Evolutionary conservation across 192 early-diverging fungal genomes (phyloP).

Genomic region (Fimicolochytrium jonesii): DNA sequence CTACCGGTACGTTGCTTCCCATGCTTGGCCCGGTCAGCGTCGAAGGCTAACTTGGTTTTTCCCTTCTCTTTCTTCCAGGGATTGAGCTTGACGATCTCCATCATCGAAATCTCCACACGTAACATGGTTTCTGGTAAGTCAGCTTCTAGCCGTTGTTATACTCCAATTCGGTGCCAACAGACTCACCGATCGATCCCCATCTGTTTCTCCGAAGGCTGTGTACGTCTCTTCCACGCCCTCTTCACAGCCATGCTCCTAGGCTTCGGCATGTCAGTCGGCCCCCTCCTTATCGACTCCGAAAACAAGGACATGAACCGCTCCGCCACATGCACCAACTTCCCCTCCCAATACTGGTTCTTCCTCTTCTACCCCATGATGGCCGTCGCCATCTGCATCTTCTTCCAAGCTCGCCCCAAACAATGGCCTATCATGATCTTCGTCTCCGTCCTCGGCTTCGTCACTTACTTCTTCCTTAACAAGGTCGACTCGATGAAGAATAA

Average conservation of each 20-base stretch:
- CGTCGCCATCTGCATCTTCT: slow-evolving; percentile 53
- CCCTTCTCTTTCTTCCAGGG: slow-evolving; percentile 61
- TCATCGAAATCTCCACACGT: slow-evolving; percentile 82
- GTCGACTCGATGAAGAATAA: slow-evolving; percentile 46
- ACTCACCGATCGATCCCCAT: too few relatives aligned
- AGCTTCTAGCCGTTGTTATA: too few relatives aligned
- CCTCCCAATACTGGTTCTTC: slow-evolving; percentile 47
- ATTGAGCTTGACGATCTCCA: slow-evolving; percentile 71
- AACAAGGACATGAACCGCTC: background rate
- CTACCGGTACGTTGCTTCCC: slow-evolving; percentile 33
- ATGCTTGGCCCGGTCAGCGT: too few relatives aligned
- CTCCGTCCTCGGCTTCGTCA: slow-evolving; percentile 65
- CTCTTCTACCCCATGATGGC: slow-evolving; percentile 54
- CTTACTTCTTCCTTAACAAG: slow-evolving; percentile 57
- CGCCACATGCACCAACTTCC: background rate
- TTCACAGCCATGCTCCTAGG: slow-evolving; percentile 55
- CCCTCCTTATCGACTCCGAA: background rate
- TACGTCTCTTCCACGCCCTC: slow-evolving; percentile 76
- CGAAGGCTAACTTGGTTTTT: background rate
- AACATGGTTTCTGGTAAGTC: slow-evolving; percentile 85
- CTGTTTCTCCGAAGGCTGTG: too few relatives aligned
- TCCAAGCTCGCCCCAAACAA: slow-evolving; percentile 57
- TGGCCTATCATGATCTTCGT: slow-evolving; percentile 70
- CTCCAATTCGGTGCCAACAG: too few relatives aligned
- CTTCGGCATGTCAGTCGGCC: slow-evolving; percentile 36